A percentile compares a stretch with the other conserved stretches of the same genome.
Evolutionary conservation across 1,284 basidiomycete species (phyloP).

Genomic region (Cronartium quercuum): DNA sequence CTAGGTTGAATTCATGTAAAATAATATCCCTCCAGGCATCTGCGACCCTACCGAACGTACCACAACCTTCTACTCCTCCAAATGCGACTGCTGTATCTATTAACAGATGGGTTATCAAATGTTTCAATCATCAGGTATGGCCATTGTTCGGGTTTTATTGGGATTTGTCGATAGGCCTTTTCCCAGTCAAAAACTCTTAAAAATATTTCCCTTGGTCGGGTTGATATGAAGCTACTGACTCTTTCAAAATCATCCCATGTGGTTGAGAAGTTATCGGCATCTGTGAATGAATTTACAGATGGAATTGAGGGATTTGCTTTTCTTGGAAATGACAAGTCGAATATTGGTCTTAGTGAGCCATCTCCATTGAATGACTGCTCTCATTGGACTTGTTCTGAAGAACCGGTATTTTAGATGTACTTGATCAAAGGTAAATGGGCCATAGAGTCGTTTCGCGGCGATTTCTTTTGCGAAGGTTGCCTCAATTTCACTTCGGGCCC

Average conservation of each 20-base stretch:
- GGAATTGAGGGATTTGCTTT: neutral
- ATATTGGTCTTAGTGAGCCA: conserved; percentile 3
- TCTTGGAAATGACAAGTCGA: neutral
- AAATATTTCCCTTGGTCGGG: neutral
- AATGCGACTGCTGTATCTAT: neutral
- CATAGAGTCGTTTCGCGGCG: neutral
- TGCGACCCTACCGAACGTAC: conserved; percentile 4
- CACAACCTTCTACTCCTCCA: neutral
- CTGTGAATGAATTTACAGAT: conserved; percentile 3
- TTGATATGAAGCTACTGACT: neutral
- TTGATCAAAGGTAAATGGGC: neutral
- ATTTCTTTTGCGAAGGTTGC: neutral
- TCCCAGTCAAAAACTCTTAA: conserved; percentile 1
- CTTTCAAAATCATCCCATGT: conserved; percentile 10
- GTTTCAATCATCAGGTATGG: neutral
- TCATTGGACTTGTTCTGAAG: neutral
- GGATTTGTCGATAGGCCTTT: neutral
- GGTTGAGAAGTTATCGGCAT: neutral
- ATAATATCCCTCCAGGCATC: conserved; percentile 1
- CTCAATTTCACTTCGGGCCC: neutral
- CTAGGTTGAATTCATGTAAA: neutral
- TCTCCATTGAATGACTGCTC: neutral
- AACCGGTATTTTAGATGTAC: neutral
- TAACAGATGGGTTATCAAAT: neutral
- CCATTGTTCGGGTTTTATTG: neutral